phyloP scores from a whole-genome alignment of 176 grass and related monocot genomes.

The Aegilops sharonensis region DNA sequence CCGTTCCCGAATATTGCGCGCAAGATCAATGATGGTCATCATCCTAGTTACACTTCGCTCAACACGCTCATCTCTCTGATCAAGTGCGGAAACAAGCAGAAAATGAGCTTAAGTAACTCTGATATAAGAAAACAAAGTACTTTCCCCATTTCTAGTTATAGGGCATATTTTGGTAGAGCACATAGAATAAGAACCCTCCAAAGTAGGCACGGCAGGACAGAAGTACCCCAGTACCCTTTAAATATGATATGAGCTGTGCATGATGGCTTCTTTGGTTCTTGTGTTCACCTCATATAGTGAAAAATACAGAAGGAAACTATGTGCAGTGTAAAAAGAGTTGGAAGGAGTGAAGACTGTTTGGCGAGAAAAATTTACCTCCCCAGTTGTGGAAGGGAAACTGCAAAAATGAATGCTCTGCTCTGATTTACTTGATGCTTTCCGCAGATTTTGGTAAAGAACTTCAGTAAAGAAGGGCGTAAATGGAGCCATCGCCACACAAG shows the following conservation, averaged over 20 bases:
- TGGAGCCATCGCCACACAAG: conserved; percentile 89
- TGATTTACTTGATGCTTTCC: conserved; percentile 68
- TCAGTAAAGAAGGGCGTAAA: conserved; percentile 99
- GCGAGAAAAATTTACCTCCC: conserved; percentile 54
- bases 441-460: conserved; percentile 94
- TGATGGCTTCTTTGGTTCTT: neutral
- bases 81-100: conserved; percentile 29
- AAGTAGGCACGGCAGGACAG: too few relatives aligned
- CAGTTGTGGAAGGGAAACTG: conserved; percentile 81
- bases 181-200: neutral
- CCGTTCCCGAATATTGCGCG: conserved; percentile 86
- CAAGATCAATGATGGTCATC: conserved; percentile 99
- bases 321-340: neutral
- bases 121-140: neutral
- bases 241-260: neutral
- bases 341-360: neutral
- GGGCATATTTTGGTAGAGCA: neutral
- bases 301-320: neutral
- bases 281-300: neutral
- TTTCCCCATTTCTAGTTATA: neutral
- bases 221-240: neutral
- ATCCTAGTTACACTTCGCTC: conserved; percentile 95
- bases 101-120: conserved; percentile 12
- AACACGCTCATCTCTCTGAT: conserved; percentile 93
- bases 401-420: conserved; percentile 94